Percentiles rank a stretch among this genome's conserved stretches.
These are phyloP conservation scores for Hypocrella siamensis DNA, from an alignment of 2,329 filamentous ascomycete species.

Conservation along the genomic window DNA sequence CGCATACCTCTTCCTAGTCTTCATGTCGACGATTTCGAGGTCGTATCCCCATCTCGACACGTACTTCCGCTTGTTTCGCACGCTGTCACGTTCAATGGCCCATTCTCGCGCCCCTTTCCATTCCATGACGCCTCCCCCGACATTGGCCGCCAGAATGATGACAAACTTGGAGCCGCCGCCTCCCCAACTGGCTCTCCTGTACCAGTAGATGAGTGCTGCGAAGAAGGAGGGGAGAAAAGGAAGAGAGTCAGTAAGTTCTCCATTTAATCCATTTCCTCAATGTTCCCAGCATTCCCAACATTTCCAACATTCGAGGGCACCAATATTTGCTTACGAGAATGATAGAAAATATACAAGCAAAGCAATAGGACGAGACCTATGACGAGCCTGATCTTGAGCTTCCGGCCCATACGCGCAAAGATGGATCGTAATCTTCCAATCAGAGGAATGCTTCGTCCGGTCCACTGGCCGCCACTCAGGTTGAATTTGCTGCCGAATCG, in stretches of 20 bases:
- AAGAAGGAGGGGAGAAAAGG: background rate
- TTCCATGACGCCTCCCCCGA: slow-evolving; percentile 95
- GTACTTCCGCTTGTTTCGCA: slow-evolving; percentile 89
- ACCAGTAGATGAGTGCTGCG: slow-evolving; percentile 40
- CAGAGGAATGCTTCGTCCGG: slow-evolving; percentile 25
- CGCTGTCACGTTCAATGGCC: slow-evolving; percentile 93
- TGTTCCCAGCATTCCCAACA: too few species aligned
- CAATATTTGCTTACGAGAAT: slow-evolving; percentile 46
- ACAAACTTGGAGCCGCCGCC: slow-evolving; percentile 86
- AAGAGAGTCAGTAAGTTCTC: background rate
- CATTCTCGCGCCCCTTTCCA: slow-evolving; percentile 97
- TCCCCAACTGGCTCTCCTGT: slow-evolving; percentile 55
- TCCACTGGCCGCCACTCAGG: slow-evolving; percentile 38
- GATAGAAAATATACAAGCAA: slow-evolving; percentile 50
- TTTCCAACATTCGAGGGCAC: background rate
- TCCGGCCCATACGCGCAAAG: slow-evolving; percentile 41
- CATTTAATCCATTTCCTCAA: too few species aligned
- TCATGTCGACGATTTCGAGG: slow-evolving; percentile 94
- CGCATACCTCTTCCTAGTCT: slow-evolving; percentile 94
- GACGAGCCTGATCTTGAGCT: slow-evolving; percentile 46
- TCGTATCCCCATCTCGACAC: slow-evolving; percentile 82
- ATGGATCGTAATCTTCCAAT: slow-evolving; percentile 30
- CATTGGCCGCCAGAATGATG: slow-evolving; percentile 82
- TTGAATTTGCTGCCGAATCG: slow-evolving; percentile 69
- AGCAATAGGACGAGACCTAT: slow-evolving; percentile 44